These are phyloP conservation scores for Penicillium nordicum DNA, from an alignment of 2,329 filamentous ascomycete genomes.

Conservation along the genomic window DNA sequence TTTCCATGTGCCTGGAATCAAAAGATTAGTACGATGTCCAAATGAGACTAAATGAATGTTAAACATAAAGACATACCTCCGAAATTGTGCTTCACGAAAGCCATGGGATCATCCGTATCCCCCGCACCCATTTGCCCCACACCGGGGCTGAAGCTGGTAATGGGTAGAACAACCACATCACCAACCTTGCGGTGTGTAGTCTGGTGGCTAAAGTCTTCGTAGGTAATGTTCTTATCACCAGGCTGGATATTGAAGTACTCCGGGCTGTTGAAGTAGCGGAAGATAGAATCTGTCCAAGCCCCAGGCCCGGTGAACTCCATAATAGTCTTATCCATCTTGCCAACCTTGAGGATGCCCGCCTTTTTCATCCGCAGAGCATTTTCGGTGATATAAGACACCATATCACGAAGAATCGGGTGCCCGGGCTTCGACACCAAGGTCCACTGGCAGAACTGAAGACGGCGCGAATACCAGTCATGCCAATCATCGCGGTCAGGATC, in stretches of 20 bases:
- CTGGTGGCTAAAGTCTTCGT: conserved; percentile 86
- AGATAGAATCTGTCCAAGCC: conserved; percentile 88
- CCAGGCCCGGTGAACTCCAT: conserved; percentile 94
- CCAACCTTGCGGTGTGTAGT: conserved; percentile 78
- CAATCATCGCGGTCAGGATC: conserved; percentile 92
- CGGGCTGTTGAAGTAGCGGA: conserved; percentile 89
- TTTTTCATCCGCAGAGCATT: conserved; percentile 73
- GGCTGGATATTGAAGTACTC: conserved; percentile 76
- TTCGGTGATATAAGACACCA: conserved; percentile 81
- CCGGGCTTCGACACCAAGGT: conserved; percentile 95
- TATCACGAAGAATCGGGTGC: conserved; percentile 83
- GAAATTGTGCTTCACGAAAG: conserved; percentile 95
- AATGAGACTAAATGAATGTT: neutral
- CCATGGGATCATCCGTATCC: conserved; percentile 88
- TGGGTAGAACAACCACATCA: conserved; percentile 88
- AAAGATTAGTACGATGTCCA: conserved; percentile 12
- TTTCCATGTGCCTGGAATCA: conserved; percentile 36
- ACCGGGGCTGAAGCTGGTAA: conserved; percentile 95
- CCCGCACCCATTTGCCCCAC: conserved; percentile 89
- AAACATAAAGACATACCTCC: conserved; percentile 59
- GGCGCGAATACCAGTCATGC: conserved; percentile 90
- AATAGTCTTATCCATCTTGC: conserved; percentile 67
- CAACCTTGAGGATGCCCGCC: conserved; percentile 59
- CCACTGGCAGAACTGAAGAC: conserved; percentile 99
- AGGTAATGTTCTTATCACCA: conserved; percentile 71